A percentile compares a stretch with the other conserved stretches of the same genome.
Conservation (phyloP, 2,329 filamentous ascomycete genomes). For the Botryosphaeria dothidea region DNA sequence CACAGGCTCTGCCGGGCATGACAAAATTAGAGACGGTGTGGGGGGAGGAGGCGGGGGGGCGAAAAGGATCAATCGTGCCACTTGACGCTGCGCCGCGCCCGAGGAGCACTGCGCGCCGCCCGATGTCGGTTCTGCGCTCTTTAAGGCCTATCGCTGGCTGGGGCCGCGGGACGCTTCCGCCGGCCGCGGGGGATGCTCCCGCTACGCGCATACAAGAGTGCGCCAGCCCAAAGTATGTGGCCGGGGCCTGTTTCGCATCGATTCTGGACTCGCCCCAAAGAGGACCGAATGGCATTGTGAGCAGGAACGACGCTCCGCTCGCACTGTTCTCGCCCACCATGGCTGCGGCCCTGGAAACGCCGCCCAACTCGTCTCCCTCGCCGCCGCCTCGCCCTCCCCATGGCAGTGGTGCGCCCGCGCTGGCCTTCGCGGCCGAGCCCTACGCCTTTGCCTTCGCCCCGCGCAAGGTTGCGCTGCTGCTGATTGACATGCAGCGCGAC, state of each 20-base stretch:
- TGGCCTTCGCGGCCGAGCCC: slow-evolving; percentile 34
- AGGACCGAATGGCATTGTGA: background rate
- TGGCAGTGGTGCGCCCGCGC: too few relatives aligned
- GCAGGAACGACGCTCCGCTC: background rate
- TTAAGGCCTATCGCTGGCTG: background rate
- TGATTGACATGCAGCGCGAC: slow-evolving; percentile 60
- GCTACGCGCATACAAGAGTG: background rate
- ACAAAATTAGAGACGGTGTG: background rate
- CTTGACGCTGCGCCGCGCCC: background rate
- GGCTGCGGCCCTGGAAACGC: background rate
- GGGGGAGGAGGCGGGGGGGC: background rate
- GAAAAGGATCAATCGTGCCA: too few relatives aligned
- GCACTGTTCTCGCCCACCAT: background rate
- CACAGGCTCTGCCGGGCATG: slow-evolving; percentile 16
- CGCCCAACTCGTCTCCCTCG: background rate
- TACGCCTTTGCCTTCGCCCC: slow-evolving; percentile 40
- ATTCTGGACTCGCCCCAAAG: background rate
- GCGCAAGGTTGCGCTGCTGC: slow-evolving; percentile 50
- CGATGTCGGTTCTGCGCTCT: background rate
- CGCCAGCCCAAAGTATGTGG: background rate
- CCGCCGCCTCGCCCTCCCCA: background rate
- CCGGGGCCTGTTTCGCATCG: background rate
- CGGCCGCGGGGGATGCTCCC: background rate
- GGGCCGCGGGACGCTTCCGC: background rate
- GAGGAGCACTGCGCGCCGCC: background rate